Evolutionary conservation across 176 grass and related monocot genomes (phyloP), one percentile per base, ranked within the genome.

Genomic region (Otatea glauca): DNA sequence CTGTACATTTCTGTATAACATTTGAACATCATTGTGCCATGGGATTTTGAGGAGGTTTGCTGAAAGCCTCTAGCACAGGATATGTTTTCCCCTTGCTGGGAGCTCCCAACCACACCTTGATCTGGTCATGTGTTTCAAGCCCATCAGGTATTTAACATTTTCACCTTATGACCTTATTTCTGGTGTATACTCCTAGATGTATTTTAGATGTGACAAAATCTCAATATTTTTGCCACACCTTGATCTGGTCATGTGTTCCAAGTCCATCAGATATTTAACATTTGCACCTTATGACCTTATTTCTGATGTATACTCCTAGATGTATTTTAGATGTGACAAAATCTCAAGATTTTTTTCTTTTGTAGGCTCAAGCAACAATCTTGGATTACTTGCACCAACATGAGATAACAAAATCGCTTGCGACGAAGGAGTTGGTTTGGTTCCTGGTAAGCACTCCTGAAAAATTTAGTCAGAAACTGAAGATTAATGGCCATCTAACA

Each of bases 371-470:
- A 99, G 88, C 86, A 87, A 88, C 75, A 70, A 87, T 96, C 49
- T 73, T 78, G 72, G 97, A 94, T 71, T 86, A 92, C 62, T 75
- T 99, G 67, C 88, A 94, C 76, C 86, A 73, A 69, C 86, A 96
- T 86, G 97, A 96, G 44, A 73, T 96, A 76, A 89, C 90, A 63
- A 99, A 99, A 90, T 45, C 84, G 16, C 78, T 99, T 82, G 93
- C 64, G 3, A 99, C 93, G 0, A 96, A 99, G 81, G 97, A 99
- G 88, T 83, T 99, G 55, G 90, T 99, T 71, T 96, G 97, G 97
- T 99, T 99, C 75, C 70, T 99, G 91, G 97, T 99, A 94, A 85
- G 84, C 54, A 85, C 29, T 58, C 4, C 20, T 79, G 45, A 21
- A 83, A 70, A 47, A 12, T 81, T 70, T 5, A 64, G 14, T 50